Evolutionary conservation across 1,284 basidiomycete species (phyloP).

Genomic region (Ceratobasidium sp.): DNA sequence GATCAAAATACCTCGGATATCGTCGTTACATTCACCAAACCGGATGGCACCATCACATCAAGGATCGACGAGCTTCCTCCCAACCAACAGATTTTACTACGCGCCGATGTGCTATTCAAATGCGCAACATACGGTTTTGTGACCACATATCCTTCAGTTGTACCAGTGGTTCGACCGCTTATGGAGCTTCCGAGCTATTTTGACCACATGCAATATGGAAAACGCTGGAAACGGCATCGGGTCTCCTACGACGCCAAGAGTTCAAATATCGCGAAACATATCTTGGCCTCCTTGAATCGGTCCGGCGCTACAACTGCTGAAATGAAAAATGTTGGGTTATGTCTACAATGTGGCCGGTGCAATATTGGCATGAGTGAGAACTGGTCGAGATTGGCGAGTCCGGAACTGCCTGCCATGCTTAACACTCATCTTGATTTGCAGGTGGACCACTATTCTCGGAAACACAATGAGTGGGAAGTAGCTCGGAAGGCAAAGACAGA

Average conservation of each 20-base stretch:
- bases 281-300: background rate
- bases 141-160: background rate
- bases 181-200: too few species aligned
- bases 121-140: too few species aligned
- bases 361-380: background rate
- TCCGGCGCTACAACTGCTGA: background rate
- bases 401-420: too few species aligned
- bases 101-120: conserved; percentile 2
- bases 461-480: background rate
- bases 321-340: background rate
- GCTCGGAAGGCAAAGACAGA: background rate
- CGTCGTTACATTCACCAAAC: background rate
- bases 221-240: background rate
- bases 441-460: background rate
- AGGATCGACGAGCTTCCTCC: background rate
- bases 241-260: background rate
- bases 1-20: background rate
- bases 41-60: background rate
- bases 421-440: background rate
- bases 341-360: background rate
- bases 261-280: background rate
- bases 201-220: background rate
- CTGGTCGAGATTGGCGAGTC: background rate
- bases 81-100: background rate
- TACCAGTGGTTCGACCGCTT: background rate